Base-by-base conservation (phyloP, 148 eudicot species). In the Heliamphora exappendiculata region DNA sequence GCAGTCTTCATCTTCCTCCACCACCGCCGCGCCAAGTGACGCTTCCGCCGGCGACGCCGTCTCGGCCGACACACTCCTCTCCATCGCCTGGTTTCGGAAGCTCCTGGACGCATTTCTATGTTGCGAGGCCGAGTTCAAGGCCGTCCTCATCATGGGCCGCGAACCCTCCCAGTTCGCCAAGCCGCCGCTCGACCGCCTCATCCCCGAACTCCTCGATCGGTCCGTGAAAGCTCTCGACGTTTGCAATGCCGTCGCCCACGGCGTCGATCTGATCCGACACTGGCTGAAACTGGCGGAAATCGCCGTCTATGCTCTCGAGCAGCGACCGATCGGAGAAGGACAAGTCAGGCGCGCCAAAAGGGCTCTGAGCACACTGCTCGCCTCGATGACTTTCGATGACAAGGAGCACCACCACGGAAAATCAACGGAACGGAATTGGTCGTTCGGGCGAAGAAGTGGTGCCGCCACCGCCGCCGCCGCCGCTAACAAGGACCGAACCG, bases 101-200 rank as follows among this genome's bases (percentile, higher is more conserved):
- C 91, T 94, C 53, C 90, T 94, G 1, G 97, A 94, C 67, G 81
- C 86, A 7, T 94, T 90, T 49, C 84, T 94, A 19, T 89, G 89
- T 55, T 92, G 97, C 44, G 97, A 94, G 80, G 91, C 91, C 2
- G 96, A 94, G 73, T 94, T 92, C 82, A 94, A 89, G 82, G 93
- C 91, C 7, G 86, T 88, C 6, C 76, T 92, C 0, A 53, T 94
- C 36, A 82, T 83, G 87, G 96, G 91, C 12, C 74, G 90, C 13
- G 98, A 92, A 50, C 87, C 92, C 5, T 41, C 85, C 7, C 92
- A 87, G 49, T 72, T 92, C 68, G 75, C 82, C 9, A 90, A 89
- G 28, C 85, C 98, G 0, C 97, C 98, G 0, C 84, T 94, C 6
- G 97, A 94, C 55, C 82, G 85, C 2, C 78, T 91, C 39, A 80